Percentiles rank a stretch among this genome's conserved stretches.
Conservation (phyloP, 129 eudicot genomes). For the Flaveria robusta region DNA sequence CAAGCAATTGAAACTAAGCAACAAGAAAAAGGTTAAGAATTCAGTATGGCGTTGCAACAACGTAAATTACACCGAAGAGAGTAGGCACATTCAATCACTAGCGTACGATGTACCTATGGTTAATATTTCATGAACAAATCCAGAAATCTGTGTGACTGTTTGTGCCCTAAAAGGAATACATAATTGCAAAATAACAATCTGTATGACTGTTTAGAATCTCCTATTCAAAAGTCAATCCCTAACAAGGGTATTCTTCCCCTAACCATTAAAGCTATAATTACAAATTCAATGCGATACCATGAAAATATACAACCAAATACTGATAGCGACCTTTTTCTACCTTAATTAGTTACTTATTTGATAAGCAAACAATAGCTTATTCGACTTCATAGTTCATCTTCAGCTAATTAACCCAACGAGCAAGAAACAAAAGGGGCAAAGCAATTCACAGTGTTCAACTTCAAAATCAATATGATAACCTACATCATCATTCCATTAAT, state of each 20-base stretch:
- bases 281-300: background rate
- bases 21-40: no score
- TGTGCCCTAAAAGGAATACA: no score
- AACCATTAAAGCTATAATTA: background rate
- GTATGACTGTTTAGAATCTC: no score
- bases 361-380: background rate
- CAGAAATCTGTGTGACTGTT: no score
- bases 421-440: conserved; percentile 17
- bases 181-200: no score
- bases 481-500: background rate
- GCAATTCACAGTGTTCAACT: background rate
- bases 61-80: no score
- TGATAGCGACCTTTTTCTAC: background rate
- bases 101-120: no score
- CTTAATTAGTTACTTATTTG: background rate
- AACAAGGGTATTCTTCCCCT: background rate
- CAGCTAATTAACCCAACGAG: conserved; percentile 12
- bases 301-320: conserved; percentile 4
- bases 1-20: no score
- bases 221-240: conserved; percentile 2
- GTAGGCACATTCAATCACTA: no score
- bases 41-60: no score
- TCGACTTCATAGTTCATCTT: conserved; percentile 12
- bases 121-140: no score
- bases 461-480: background rate